Percentiles rank a stretch among this genome's conserved stretches.
Conservation (phyloP, 352 stramenopile species). For the Phytopythium mirpurense region DNA sequence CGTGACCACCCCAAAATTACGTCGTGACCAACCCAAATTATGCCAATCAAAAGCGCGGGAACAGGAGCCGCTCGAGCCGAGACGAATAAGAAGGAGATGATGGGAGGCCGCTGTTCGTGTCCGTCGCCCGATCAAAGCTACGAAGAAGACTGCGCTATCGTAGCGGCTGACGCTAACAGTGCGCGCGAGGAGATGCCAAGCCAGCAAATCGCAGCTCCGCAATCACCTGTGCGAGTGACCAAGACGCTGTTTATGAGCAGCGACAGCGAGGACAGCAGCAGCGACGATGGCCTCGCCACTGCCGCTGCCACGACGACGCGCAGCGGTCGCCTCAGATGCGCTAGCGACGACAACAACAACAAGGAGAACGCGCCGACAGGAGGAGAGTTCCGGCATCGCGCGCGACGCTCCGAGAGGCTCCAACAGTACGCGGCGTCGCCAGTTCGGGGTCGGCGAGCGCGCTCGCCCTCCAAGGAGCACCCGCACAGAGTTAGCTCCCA, state of each 20-base stretch:
- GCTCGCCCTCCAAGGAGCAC: conserved; percentile 12
- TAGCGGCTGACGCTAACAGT: background rate
- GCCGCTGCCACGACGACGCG: background rate
- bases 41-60: conserved; percentile 1
- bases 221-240: conserved; percentile 17
- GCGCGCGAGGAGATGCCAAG: background rate
- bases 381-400: conserved; percentile 24
- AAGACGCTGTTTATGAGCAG: conserved; percentile 36
- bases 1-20: no score
- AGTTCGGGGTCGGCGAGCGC: conserved; percentile 7
- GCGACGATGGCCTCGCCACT: background rate
- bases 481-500: background rate
- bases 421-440: conserved; percentile 17
- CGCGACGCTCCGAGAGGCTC: conserved; percentile 18
- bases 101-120: background rate
- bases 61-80: background rate
- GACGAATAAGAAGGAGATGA: background rate
- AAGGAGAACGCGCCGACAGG: conserved; percentile 3
- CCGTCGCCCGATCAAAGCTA: background rate
- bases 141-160: background rate
- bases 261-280: conserved; percentile 15
- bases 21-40: no score
- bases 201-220: background rate
- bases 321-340: background rate
- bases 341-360: conserved; percentile 1